Percentiles rank a stretch among this genome's conserved stretches.
Evolutionary conservation across 2,329 filamentous ascomycete genomes (phyloP).

Genomic region (Xylariaceae sp.): DNA sequence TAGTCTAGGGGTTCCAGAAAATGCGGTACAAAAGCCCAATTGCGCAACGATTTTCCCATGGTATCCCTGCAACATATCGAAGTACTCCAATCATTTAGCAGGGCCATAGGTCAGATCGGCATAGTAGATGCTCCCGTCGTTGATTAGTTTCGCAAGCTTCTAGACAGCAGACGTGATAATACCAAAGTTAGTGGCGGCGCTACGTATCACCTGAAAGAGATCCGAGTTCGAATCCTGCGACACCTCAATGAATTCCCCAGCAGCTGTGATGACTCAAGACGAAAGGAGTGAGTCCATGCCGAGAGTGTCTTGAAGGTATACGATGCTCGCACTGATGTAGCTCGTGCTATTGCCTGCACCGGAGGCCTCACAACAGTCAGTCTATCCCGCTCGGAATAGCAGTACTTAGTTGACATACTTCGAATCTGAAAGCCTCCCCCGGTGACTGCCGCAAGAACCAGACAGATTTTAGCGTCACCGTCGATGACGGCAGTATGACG

Average conservation of each 20-base stretch:
- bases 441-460: neutral
- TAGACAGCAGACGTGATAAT: neutral
- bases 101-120: neutral
- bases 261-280: neutral
- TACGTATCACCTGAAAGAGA: neutral
- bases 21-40: slow-evolving; percentile 7
- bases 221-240: neutral
- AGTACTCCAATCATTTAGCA: neutral
- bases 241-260: neutral
- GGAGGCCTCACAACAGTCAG: neutral
- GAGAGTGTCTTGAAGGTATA: neutral
- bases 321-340: neutral
- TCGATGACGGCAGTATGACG: slow-evolving; percentile 1
- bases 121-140: neutral
- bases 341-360: neutral
- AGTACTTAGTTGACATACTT: neutral
- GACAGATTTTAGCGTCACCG: neutral
- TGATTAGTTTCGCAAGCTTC: neutral
- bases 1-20: slow-evolving; percentile 6
- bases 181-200: neutral
- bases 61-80: neutral
- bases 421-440: slow-evolving; percentile 6
- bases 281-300: neutral
- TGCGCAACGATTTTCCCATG: neutral
- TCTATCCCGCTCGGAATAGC: neutral